Evolutionary conservation across 2,329 filamentous ascomycete genomes (phyloP), one percentile per base, ranked within the genome.

Genomic region (Trichoderma afroharzianum): DNA sequence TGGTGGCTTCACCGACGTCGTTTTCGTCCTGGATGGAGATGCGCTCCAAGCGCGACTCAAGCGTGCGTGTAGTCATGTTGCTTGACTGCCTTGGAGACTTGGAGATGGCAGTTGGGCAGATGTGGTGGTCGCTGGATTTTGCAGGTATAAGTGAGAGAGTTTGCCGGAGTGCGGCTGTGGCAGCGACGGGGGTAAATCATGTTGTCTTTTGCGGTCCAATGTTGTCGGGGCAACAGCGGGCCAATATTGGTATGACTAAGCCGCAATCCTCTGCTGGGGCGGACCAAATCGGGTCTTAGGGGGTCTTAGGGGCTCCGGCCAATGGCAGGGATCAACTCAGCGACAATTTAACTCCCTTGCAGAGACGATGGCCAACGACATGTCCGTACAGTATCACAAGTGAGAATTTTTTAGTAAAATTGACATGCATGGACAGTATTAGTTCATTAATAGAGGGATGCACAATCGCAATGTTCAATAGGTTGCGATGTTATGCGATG

Each of bases 21-120:
- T 95, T 97, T 82, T 97, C 95, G 79, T 98, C 95, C 77, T 93
- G 92, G 74, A 98, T 93, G 24, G 93, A 92, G 83, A 98, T 89
- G 82, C 91, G 91, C 89, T 97, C 94, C 79, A 98, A 93, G 77
- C 93, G 93, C 82, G 92, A 86, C 84, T 98, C 95, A 61, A 98
- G 86, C 66, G 89, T 90, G 76, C 93, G 89, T 72, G 92, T 88
- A 74, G 95, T 89, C 92, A 95, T 90, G 72, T 58, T 71, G 57
- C 21, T 70, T 26, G 33, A 12, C 43, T 69, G 33, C 36, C 39
- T 32, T 28, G 12, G 28, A 53, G 57, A 53, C 39, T 36, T 21
- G 67, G 28, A 18, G 30, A 58, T 32, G 24, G 43, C 55, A 61
- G 24, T 61, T 67, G 18, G 55, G 39, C 63, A 47, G 33, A 50